Evolutionary conservation across 306 rosid species (phyloP).

Genomic region (Oemleria cerasiformis): DNA sequence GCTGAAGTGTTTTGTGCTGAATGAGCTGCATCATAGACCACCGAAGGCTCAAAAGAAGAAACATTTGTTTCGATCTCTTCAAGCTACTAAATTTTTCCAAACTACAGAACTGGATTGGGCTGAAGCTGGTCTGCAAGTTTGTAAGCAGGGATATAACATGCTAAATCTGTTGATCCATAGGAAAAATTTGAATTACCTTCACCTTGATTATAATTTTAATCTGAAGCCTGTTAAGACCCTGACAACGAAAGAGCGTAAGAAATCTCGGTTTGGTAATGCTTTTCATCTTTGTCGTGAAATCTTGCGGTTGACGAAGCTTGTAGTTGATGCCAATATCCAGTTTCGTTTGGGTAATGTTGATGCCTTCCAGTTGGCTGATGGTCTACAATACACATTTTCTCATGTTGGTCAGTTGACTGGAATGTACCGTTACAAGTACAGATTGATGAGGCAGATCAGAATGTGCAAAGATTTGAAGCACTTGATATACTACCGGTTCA

Average conservation of each 20-base stretch:
- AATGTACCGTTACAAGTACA: conserved; percentile 94
- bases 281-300: conserved; percentile 99
- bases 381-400: conserved; percentile 92
- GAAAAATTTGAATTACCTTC: conserved; percentile 97
- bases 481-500: conserved; percentile 93
- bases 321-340: conserved; percentile 98
- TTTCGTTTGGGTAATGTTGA: conserved; percentile 97
- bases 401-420: conserved; percentile 99
- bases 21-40: conserved; percentile 97
- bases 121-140: conserved; percentile 98
- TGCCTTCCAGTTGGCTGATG: conserved; percentile 98
- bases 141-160: conserved; percentile 99
- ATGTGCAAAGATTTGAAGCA: conserved; percentile 99
- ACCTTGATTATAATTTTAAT: conserved; percentile 95
- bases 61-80: conserved; percentile 89
- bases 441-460: conserved; percentile 97
- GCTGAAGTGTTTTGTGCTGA: conserved; percentile 92
- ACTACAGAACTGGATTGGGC: conserved; percentile 99
- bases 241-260: conserved; percentile 93
- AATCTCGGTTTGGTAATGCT: conserved; percentile 97
- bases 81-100: conserved; percentile 97
- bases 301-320: conserved; percentile 93
- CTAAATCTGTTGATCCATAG: conserved; percentile 90
- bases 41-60: conserved; percentile 98
- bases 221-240: conserved; percentile 95